Evolutionary conservation across 2,329 filamentous ascomycete species (phyloP).

Genomic region (Seiridium unicorne): DNA sequence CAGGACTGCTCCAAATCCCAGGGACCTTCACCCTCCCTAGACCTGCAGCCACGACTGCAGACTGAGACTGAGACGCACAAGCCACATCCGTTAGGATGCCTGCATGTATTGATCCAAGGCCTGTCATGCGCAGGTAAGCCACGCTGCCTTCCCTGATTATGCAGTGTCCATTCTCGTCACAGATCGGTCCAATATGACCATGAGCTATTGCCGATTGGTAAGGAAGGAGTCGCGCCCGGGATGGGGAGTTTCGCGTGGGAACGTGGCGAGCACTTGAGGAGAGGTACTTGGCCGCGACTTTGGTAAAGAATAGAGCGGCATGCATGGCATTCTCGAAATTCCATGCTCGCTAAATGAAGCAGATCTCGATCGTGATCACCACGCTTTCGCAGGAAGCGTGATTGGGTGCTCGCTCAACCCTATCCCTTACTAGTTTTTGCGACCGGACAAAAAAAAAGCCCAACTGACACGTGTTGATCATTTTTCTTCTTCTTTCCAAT

Average conservation of each 20-base stretch:
- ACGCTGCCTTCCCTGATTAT: not conserved
- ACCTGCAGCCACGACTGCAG: not conserved
- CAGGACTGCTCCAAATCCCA: not conserved
- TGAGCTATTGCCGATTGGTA: not conserved
- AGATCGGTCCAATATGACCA: not conserved
- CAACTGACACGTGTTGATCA: not conserved
- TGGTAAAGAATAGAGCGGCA: slow-evolving; percentile 12
- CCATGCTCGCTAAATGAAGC: slow-evolving; percentile 17
- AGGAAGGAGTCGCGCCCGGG: not conserved
- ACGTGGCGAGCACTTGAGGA: not conserved
- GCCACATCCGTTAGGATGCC: too few species aligned
- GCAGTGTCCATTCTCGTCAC: not conserved
- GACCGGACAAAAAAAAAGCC: not conserved
- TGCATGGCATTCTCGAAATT: slow-evolving; percentile 29
- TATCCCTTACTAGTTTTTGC: not conserved
- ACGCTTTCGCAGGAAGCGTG: not conserved
- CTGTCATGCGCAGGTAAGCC: too few species aligned
- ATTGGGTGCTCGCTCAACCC: not conserved
- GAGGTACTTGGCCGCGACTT: slow-evolving; percentile 20
- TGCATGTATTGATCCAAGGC: too few species aligned
- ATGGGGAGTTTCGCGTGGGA: not conserved
- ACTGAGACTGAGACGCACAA: too few species aligned
- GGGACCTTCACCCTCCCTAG: not conserved
- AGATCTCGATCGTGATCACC: slow-evolving; percentile 21
- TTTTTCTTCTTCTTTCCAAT: not conserved